Percentiles rank a stretch among this genome's conserved stretches.
Conservation (phyloP, 2,329 filamentous ascomycete genomes). For the Pseudogymnoascus sp. region DNA sequence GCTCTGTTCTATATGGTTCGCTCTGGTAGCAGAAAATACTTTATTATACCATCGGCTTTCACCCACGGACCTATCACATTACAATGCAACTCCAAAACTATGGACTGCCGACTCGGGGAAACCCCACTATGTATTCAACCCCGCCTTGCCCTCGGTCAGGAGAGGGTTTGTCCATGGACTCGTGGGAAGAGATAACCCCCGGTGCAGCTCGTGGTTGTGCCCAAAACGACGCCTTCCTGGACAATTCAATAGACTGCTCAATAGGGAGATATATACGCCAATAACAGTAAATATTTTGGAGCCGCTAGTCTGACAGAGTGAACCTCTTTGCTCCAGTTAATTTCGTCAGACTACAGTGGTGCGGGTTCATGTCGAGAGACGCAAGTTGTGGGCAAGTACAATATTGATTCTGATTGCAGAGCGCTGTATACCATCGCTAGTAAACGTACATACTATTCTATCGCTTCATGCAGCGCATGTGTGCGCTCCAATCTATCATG, state of each 20-base stretch:
- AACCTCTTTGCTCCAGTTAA: neutral
- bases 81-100: neutral
- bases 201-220: too few species aligned
- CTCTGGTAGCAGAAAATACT: neutral
- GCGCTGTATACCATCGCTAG: neutral
- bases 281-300: neutral
- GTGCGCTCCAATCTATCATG: neutral
- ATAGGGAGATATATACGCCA: neutral
- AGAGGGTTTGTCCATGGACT: neutral
- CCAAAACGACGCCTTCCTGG: too few species aligned
- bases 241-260: neutral
- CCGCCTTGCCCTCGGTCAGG: too few species aligned
- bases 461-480: neutral
- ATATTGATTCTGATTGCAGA: neutral
- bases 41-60: neutral
- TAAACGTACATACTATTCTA: constrained; percentile 2
- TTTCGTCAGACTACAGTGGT: neutral
- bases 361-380: neutral
- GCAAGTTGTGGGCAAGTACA: neutral
- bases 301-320: neutral
- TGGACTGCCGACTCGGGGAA: neutral
- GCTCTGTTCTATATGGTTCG: neutral
- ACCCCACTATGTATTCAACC: neutral
- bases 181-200: too few species aligned
- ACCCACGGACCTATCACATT: neutral